Base-by-base conservation (phyloP, 139 green algal species). In the Chlamydomonas incerta region DNA sequence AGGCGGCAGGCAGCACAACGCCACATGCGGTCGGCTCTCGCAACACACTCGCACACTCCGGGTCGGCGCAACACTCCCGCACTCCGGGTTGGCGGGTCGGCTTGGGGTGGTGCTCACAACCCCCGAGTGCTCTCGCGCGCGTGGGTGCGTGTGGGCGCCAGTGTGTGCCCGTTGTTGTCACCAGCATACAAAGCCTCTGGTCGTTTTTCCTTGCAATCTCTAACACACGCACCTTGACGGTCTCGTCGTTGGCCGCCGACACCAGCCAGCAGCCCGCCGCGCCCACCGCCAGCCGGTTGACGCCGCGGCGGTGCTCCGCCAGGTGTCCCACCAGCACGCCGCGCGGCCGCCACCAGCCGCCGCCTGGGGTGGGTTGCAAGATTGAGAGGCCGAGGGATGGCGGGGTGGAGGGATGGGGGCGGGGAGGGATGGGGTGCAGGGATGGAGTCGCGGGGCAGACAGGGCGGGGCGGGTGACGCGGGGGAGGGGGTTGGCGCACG, bases 301-400 rank as follows among this genome's bases (percentile, higher is more conserved):
- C 93, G 0, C 90, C 91, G 58, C 89, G 76, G 33, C 90, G 87
- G 90, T 99, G 97, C 90, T 99, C 97, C 21, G 90, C 87, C 71
- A 99, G 89, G 80, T 99, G 96, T 18, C 93, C 95, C 23, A 98
- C 80, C 86, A 99, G 89, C 63, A 99, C 94, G 0, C 97, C 97
- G 9, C 93, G 87, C 1, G 97, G 97, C 65, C 91, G 90, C 96
- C 97, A 99, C 90, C 82, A 35, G 80, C 82, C 62, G 72, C 72
- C 82, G 35, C 52, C 60, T 31, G 57, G 8, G 17, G 57, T 17
- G n/a, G 29, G n/a, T 11, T 10, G 20, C 21, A 2, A 68, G 35
- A n/a, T n/a, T n/a, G 14, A 37, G 24, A 13, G n/a, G 66, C 9
- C 18, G 55, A 26, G 21, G 55, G 55, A 10, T 17, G 46, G 9